Evolutionary conservation across 75 land plant species (phyloP).

Genomic region (Pseudotsuga menziesii): DNA sequence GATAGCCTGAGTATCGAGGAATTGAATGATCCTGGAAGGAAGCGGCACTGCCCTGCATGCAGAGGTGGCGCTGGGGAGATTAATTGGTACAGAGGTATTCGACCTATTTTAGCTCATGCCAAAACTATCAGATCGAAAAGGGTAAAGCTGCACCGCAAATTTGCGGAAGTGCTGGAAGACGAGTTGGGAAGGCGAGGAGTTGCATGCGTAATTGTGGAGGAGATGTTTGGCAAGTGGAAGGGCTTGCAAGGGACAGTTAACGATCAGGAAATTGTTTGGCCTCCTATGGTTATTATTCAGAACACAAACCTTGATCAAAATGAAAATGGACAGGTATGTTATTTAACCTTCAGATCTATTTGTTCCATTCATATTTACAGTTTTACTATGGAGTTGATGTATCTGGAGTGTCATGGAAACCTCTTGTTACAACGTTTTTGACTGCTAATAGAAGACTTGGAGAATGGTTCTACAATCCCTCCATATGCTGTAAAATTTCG

Average conservation of each 20-base stretch:
- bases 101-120: slow-evolving; percentile 77
- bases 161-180: slow-evolving; percentile 71
- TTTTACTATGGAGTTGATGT: neutral
- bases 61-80: slow-evolving; percentile 83
- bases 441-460: neutral
- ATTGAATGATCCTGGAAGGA: slow-evolving; percentile 62
- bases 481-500: neutral
- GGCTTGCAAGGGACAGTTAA: slow-evolving; percentile 34
- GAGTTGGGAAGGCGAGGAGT: slow-evolving; percentile 58
- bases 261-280: slow-evolving; percentile 79
- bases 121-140: slow-evolving; percentile 65
- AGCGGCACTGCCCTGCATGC: slow-evolving; percentile 98
- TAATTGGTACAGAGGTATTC: slow-evolving; percentile 88
- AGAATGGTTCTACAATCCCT: neutral
- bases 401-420: neutral
- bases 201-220: slow-evolving; percentile 38
- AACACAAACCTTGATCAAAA: slow-evolving; percentile 55
- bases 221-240: slow-evolving; percentile 78
- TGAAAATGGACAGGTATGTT: slow-evolving; percentile 64
- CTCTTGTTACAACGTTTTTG: neutral
- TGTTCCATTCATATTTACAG: no score
- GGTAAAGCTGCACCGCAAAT: slow-evolving; percentile 67
- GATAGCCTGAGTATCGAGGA: slow-evolving; percentile 54
- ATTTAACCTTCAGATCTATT: neutral
- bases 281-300: slow-evolving; percentile 80